phyloP scores from a whole-genome alignment of 345 rosid genomes.

The Camelina hispida region DNA sequence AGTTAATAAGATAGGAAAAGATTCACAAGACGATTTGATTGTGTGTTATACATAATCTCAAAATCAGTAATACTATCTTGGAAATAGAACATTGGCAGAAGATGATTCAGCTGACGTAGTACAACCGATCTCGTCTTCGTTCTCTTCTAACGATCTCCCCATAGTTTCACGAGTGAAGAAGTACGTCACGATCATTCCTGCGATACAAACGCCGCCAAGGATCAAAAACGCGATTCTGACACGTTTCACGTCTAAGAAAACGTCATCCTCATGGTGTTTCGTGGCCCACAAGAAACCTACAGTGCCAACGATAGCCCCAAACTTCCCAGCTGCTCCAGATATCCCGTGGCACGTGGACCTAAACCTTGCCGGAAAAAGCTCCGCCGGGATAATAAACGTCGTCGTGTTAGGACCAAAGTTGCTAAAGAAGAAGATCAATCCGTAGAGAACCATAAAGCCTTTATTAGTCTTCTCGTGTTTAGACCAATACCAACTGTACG shows the following conservation, averaged over 20 bases:
- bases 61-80: constrained; percentile 15
- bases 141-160: constrained; percentile 77
- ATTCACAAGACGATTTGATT: constrained; percentile 14
- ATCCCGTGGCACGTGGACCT: constrained; percentile 86
- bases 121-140: constrained; percentile 47
- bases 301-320: constrained; percentile 73
- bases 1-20: constrained; percentile 11
- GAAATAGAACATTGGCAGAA: constrained; percentile 23
- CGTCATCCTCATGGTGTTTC: background rate
- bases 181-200: constrained; percentile 57
- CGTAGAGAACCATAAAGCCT: constrained; percentile 60
- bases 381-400: constrained; percentile 79
- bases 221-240: constrained; percentile 50
- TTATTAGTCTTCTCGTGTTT: constrained; percentile 9
- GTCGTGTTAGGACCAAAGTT: constrained; percentile 89
- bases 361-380: constrained; percentile 83
- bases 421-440: constrained; percentile 70
- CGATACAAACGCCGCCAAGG: constrained; percentile 60
- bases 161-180: constrained; percentile 64
- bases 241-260: constrained; percentile 27
- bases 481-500: constrained; percentile 50
- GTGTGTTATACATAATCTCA: background rate
- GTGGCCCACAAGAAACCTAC: constrained; percentile 66
- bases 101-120: constrained; percentile 15
- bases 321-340: constrained; percentile 72